Base-by-base conservation (phyloP, 2,329 filamentous ascomycete genomes). In the Ceratocystiopsis sp. region DNA sequence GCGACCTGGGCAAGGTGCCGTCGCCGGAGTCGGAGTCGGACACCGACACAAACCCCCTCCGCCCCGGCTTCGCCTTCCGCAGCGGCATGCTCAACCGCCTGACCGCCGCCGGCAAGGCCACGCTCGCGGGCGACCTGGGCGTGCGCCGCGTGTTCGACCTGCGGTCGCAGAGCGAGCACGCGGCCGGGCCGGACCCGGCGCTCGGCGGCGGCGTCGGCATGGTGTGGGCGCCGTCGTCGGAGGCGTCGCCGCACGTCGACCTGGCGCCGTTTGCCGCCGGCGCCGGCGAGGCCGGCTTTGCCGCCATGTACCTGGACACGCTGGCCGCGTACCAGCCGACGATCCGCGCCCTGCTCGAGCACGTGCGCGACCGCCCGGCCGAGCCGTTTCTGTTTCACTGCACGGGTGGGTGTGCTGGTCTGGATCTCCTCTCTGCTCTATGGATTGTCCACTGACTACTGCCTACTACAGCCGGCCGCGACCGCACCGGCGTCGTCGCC, bases 321-420 rank as follows among this genome's bases (percentile, higher is more conserved):
- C 49, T 68, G 40, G 51, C 59, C 10, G 54, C 59, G 15, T 71
- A 72, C 51, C 50, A 45, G 42, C 58, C 58, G 8, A 60, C 57
- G 17, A 63, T 69, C 49, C 59, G 54, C 35, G 60, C 59, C 8
- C 57, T 74, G 7, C 57, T 74, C 21, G 60, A 67, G 51, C 64
- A 66, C 45, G 57, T 73, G 11, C 57, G 65, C 41, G 68, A 73
- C 47, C 55, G 58, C 12, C 62, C 63, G 9, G 45, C 52, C 1
- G 61, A 68, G 51, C 59, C 62, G 15, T 61, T 71, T 46, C 47
- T 73, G 40, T 65, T 74, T 36, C 71, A 75, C 52, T 75, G 70
- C 52, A 71, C 65, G 10, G 69, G 69, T 70, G 50, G 50, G 61
- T 55, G n/a, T n/a, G 2, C 35, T 18, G 35, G 6, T 29, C 2